phyloP scores from a whole-genome alignment of 495 filamentous ascomycete genomes.

The Thozetella sp. region DNA sequence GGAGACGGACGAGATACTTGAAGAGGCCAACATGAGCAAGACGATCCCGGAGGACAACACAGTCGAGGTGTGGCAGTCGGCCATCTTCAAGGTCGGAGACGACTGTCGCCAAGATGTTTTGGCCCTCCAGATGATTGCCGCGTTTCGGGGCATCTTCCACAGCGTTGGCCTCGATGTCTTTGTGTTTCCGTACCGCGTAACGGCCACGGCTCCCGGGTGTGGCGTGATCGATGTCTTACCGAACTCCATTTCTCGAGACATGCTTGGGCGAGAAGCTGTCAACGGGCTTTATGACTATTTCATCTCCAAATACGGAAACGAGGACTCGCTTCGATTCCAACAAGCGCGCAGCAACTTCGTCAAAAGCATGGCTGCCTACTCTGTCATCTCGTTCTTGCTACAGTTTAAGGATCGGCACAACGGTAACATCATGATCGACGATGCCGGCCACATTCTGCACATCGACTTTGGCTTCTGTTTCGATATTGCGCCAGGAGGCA shows the following conservation, averaged over 20 bases:
- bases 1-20: constrained; percentile 45
- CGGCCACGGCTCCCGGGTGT: constrained; percentile 96
- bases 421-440: constrained; percentile 99
- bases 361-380: constrained; percentile 99
- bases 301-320: constrained; percentile 92
- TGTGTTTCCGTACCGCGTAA: constrained; percentile 96
- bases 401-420: constrained; percentile 99
- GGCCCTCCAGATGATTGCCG: constrained; percentile 95
- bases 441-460: constrained; percentile 95
- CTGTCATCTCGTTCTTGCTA: constrained; percentile 93
- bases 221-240: constrained; percentile 98
- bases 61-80: constrained; percentile 95
- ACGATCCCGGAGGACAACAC: constrained; percentile 46
- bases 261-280: constrained; percentile 96
- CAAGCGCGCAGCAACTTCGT: constrained; percentile 96
- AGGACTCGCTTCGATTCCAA: constrained; percentile 92
- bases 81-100: constrained; percentile 99
- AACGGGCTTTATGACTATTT: constrained; percentile 99
- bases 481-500: constrained; percentile 95
- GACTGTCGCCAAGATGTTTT: constrained; percentile 98
- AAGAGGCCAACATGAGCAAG: constrained; percentile 33
- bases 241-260: constrained; percentile 96
- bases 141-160: constrained; percentile 95
- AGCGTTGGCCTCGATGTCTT: constrained; percentile 92
- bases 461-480: constrained; percentile 99